phyloP scores from a whole-genome alignment of 208 protist genomes.

The Leptomonas pyrrhocoris region DNA sequence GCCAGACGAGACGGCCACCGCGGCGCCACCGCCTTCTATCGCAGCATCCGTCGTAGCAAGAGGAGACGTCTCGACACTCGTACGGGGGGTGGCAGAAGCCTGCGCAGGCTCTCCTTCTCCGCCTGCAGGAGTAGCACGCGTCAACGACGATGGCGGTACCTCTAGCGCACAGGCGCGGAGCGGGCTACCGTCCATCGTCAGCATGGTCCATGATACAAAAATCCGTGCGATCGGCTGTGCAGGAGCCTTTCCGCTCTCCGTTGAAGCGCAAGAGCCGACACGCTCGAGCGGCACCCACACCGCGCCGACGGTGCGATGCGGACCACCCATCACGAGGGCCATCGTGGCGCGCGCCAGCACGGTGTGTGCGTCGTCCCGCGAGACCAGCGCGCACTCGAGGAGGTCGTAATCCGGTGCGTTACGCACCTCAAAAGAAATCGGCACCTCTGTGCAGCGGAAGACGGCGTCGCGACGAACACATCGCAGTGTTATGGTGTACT shows the following conservation, averaged over 20 bases:
- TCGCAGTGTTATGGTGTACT: conserved; percentile 9
- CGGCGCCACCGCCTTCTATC: not conserved
- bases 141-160: not conserved
- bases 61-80: conserved; percentile 11
- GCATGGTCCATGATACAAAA: conserved; percentile 29
- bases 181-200: conserved; percentile 15
- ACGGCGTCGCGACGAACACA: conserved; percentile 29
- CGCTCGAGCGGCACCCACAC: conserved; percentile 26
- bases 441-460: conserved; percentile 14
- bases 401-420: conserved; percentile 15
- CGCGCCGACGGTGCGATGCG: conserved; percentile 26
- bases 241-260: not conserved
- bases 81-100: not conserved
- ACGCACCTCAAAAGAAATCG: conserved; percentile 32
- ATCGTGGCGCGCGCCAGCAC: conserved; percentile 2
- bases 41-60: not conserved
- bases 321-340: conserved; percentile 23
- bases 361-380: not conserved
- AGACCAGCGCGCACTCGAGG: conserved; percentile 16
- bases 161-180: not conserved
- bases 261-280: not conserved
- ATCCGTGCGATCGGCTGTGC: not conserved
- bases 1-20: conserved; percentile 1
- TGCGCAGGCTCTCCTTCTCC: not conserved
- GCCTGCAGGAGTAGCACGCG: too few species aligned